Base-by-base conservation (phyloP, 805 yeast species). In the Yarrowia yakushimensis region DNA sequence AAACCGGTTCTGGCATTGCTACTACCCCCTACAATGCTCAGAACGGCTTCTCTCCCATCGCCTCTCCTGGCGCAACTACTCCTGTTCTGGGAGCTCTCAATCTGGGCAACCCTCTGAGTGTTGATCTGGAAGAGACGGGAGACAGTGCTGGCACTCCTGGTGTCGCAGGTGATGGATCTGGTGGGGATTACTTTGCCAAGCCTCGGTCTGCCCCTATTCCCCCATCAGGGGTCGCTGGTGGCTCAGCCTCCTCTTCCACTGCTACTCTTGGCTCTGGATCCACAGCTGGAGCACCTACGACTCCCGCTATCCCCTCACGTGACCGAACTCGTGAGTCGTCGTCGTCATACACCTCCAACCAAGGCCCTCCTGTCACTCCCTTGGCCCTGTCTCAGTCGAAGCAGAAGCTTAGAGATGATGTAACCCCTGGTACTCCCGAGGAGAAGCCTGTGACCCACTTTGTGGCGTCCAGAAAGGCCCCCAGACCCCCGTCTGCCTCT, bases 121-220 rank as follows among this genome's bases (percentile, higher is more conserved):
- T 48, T n/a, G 60, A 43, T 10, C n/a, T 52, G 4, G 22, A 52
- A 12, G 13, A 13, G 7, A 17, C 23, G 3, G 6, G 11, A 3
- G 59, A 50, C 7, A n/a, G 48, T 22, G 9, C 27, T 15, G 23
- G 42, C 36, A 31, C 8, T 8, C 20, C 11, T 10, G n/a, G 18
- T 6, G 10, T 11, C 5, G 37, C 11, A n/a, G 37, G 37, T 4
- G n/a, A 3, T 2, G 37, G 37, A 31, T n/a, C n/a, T n/a, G 60
- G 60, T 3, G 55, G 57, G 0, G 63, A 54, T 12, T 50, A 66
- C 27, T 67, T 67, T 50, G 64, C 67, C 17, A 73, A 75, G 3
- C 66, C 69, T 7, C 45, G 74, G 12, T 71, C 71, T 13, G 75
- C 74, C 8, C 75, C 75, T 2, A 54, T 61, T 42, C 72, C 75